Percentiles rank a stretch among this genome's conserved stretches.
Evolutionary conservation across 345 rosid species (phyloP).

Genomic region (Lagerstroemia speciosa): DNA sequence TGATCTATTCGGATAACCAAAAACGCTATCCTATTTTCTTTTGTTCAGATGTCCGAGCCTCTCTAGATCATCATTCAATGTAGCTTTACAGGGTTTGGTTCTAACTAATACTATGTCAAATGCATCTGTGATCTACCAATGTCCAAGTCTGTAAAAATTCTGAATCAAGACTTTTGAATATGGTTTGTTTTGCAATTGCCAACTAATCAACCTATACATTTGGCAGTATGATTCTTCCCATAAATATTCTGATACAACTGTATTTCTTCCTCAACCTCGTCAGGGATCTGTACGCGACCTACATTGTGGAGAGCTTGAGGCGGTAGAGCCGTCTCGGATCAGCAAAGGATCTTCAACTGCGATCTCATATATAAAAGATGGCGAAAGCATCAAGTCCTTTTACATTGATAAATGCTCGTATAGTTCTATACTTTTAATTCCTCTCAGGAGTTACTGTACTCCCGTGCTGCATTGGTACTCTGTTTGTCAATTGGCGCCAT

Average conservation of each 20-base stretch:
- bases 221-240: neutral
- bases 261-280: neutral
- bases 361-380: neutral
- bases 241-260: neutral
- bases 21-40: neutral
- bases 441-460: slow-evolving; percentile 4
- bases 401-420: neutral
- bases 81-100: too few relatives aligned
- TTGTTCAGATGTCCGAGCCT: too few relatives aligned
- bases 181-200: neutral
- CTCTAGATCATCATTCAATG: too few relatives aligned
- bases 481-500: neutral
- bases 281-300: slow-evolving; percentile 88
- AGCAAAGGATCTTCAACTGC: neutral
- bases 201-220: neutral
- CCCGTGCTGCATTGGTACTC: neutral
- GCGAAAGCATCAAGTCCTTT: slow-evolving; percentile 4
- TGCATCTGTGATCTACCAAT: neutral
- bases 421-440: neutral
- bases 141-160: neutral
- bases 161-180: neutral
- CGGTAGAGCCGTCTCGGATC: slow-evolving; percentile 21
- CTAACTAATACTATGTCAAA: neutral
- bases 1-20: slow-evolving; percentile 1
- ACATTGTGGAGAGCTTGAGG: slow-evolving; percentile 69